Base-by-base conservation (phyloP, 768 basidiomycete species). In the Agaricus blazei region DNA sequence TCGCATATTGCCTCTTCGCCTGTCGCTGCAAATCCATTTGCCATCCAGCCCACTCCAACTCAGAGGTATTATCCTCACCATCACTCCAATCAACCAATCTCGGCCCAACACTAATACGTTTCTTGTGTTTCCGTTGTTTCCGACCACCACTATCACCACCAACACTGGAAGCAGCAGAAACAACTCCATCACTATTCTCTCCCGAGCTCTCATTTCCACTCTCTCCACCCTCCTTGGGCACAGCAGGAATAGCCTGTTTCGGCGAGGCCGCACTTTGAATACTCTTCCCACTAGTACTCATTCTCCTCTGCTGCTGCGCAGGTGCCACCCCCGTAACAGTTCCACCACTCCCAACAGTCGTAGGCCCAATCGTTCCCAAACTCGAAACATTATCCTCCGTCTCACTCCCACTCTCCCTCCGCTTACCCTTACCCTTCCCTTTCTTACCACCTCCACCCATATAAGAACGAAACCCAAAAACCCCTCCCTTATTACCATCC, bases 1-100 rank as follows among this genome's bases (percentile, higher is more conserved):
- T 45, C 37, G 53, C 58, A 9, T 48, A 47, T 29, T 65, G 57
- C 12, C 61, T 64, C 53, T 64, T 60, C 12, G 62, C 58, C 38
- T 73, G 70, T 2, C 72, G 61, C 6, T 74, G 69, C 43, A 86
- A 53, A 69, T 85, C 85, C 4, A 77, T 77, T 63, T 76, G 70
- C 86, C 86, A 88, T 1, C 80, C 82, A 3, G 79, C 72, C 86
- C 86, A 88, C 63, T 88, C 86, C 23, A 70, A 68, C 64, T 87
- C 86, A 60, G 75, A 76, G 24, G 74, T 78, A 26, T 77, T 72
- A 5, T 68, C 72, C 4, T 73, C 65, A 28, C 58, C 59, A 11
- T 67, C 64, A 29, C 71, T 77, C 43, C 72, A 72, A 3, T 71
- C 73, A 26, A 66, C 50, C 2, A 59, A 38, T 41, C 38, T 37